Conservation (phyloP, 768 basidiomycete genomes). For the Amanita inopinata region DNA sequence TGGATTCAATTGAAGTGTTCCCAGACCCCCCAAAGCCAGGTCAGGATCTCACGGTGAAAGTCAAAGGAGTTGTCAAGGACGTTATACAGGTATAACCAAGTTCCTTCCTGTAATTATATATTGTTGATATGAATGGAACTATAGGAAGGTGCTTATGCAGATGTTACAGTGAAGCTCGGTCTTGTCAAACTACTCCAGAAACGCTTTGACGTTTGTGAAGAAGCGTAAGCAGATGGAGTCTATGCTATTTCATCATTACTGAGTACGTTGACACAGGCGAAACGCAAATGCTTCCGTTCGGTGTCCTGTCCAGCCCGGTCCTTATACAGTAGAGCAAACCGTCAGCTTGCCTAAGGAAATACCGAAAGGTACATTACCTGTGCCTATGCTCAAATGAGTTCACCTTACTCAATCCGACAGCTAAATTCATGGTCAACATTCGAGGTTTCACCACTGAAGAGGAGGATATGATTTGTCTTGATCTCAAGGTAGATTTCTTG, state of each 20-base stretch:
- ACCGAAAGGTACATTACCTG: constrained; percentile 46
- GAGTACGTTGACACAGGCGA: constrained; percentile 33
- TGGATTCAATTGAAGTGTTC: constrained; percentile 60
- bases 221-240: constrained; percentile 60
- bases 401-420: constrained; percentile 29
- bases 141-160: constrained; percentile 86
- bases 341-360: constrained; percentile 89
- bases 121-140: constrained; percentile 1
- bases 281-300: constrained; percentile 67
- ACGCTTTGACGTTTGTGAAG: constrained; percentile 82
- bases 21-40: constrained; percentile 92
- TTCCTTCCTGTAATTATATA: background rate
- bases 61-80: constrained; percentile 47
- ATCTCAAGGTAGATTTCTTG: constrained; percentile 74
- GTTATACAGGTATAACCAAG: constrained; percentile 49
- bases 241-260: constrained; percentile 1
- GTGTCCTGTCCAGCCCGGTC: constrained; percentile 74
- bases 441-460: constrained; percentile 63
- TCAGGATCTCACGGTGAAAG: constrained; percentile 77
- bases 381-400: background rate
- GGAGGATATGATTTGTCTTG: constrained; percentile 69
- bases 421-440: constrained; percentile 73
- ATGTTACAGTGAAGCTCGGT: constrained; percentile 91
- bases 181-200: constrained; percentile 81
- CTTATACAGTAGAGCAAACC: constrained; percentile 69